Evolutionary conservation across 2,329 filamentous ascomycete genomes (phyloP).

Genomic region (Paecilomyces sp.): DNA sequence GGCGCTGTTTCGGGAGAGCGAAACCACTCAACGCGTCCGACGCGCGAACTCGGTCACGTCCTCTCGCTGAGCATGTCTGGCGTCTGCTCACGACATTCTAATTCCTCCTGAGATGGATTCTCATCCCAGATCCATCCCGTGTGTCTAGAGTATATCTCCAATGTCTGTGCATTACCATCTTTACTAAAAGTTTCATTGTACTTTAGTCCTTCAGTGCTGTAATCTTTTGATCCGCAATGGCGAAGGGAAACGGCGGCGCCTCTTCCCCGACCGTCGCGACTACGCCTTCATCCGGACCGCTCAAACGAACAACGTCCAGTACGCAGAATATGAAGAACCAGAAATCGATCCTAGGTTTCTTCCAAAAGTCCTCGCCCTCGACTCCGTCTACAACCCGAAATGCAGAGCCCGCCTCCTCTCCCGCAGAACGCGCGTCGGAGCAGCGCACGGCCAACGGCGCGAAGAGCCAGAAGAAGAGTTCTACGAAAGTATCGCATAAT

Average conservation of each 20-base stretch:
- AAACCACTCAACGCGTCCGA: conserved; percentile 31
- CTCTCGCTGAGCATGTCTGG: conserved; percentile 2
- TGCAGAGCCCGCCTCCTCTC: conserved; percentile 29
- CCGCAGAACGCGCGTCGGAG: conserved; percentile 26
- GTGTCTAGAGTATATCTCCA: not conserved
- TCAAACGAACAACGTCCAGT: conserved; percentile 35
- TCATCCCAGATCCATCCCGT: not conserved
- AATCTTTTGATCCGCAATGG: conserved; percentile 20
- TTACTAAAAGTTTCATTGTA: not conserved
- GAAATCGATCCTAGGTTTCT: conserved; percentile 72
- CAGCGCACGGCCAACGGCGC: conserved; percentile 17
- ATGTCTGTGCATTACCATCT: not conserved
- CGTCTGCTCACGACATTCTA: conserved; percentile 15
- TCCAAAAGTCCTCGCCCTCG: conserved; percentile 53
- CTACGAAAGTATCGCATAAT: conserved; percentile 36
- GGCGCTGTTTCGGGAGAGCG: too few species aligned
- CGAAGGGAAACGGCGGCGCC: conserved; percentile 26
- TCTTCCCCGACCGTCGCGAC: conserved; percentile 27
- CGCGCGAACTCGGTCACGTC: conserved; percentile 21
- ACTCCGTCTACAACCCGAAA: conserved; percentile 26
- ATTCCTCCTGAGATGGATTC: conserved; percentile 1
- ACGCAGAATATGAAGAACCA: conserved; percentile 52
- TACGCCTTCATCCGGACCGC: conserved; percentile 26
- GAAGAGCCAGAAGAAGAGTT: conserved; percentile 38
- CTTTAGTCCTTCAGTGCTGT: not conserved